These are phyloP conservation scores for Mycena citricolor DNA, from an alignment of 1,284 basidiomycete species.

Conservation along the genomic window DNA sequence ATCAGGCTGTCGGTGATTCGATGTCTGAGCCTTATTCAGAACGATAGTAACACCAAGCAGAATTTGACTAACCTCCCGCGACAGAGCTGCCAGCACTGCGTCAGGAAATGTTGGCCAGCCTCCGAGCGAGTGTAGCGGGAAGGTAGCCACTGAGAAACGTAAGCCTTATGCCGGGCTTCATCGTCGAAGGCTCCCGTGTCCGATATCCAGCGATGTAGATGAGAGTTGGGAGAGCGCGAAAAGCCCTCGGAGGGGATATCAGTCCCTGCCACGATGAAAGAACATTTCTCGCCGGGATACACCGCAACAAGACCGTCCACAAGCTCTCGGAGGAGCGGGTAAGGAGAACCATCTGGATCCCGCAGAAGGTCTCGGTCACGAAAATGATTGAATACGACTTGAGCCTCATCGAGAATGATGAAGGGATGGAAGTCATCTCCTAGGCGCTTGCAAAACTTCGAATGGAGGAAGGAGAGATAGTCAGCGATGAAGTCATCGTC, in stretches of 20 bases:
- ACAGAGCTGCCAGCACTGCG: too few species aligned
- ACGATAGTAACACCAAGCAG: too few species aligned
- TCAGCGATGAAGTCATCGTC: background rate
- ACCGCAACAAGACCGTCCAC: background rate
- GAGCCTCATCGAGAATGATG: constrained; percentile 9
- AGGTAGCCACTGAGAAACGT: constrained; percentile 10
- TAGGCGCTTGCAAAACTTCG: constrained; percentile 3
- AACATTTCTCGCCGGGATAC: too few species aligned
- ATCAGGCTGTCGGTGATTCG: too few species aligned
- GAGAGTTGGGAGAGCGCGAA: background rate
- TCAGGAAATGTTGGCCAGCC: background rate
- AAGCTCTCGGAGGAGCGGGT: background rate
- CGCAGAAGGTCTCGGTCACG: background rate
- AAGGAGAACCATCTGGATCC: constrained; percentile 1
- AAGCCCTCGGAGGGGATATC: constrained; percentile 4
- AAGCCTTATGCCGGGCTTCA: background rate
- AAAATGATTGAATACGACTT: background rate
- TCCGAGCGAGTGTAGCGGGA: background rate
- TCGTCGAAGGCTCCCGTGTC: constrained; percentile 15
- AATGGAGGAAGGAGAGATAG: background rate
- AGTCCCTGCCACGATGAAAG: constrained; percentile 7
- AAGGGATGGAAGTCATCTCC: constrained; percentile 7
- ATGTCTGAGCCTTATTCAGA: too few species aligned
- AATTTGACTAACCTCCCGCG: too few species aligned
- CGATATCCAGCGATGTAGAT: constrained; percentile 8